Evolutionary conservation across 2,329 filamentous ascomycete genomes (phyloP), one percentile per base, ranked within the genome.

Genomic region (Aspergillus sp.): DNA sequence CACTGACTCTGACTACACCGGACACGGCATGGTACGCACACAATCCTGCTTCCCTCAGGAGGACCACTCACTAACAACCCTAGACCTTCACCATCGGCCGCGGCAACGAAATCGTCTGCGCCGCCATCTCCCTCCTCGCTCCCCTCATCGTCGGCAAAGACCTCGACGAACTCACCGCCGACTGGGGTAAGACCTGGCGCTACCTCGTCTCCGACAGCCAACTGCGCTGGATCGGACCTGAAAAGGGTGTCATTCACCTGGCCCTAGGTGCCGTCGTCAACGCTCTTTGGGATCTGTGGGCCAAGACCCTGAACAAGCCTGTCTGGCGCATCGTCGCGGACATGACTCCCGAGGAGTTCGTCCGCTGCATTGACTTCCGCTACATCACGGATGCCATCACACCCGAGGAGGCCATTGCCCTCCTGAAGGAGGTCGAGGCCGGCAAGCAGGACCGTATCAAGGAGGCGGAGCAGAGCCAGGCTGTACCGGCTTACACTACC

Each of bases 331-430:
- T 97, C 63, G 89, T 97, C 23, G 89, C 90, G 10, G 92, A 96
- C 67, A 96, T 96, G 90, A 88, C 84, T 3, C 91, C 92, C 1
- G 90, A 95, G 78, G 89, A 96, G 79, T 86, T 96, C 54, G 92
- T 96, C 54, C 79, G 83, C 61, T 94, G 92, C 79, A 93, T 97
- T 73, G 93, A 96, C 79, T 97, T 96, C 81, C 85, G 92, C 53
- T 96, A 97, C 79, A 96, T 96, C 76, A 95, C 90, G 23, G 92
- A 96, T 77, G 92, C 91, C n/a, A 83, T 96, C 66, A 96, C 92
- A 0, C 91, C 90, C 0, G 88, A 91, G 42, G 92, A 96, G 76
- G 92, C 92, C 0, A 74, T 96, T 39, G 82, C 81, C 21, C 81
- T 96, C 72, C 81, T 96, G 48, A 84, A 83, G 68, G 84, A 85